A percentile compares a stretch with the other conserved stretches of the same genome.
Evolutionary conservation across 2,329 filamentous ascomycete genomes (phyloP).

Genomic region (Ophiostoma perfectum): DNA sequence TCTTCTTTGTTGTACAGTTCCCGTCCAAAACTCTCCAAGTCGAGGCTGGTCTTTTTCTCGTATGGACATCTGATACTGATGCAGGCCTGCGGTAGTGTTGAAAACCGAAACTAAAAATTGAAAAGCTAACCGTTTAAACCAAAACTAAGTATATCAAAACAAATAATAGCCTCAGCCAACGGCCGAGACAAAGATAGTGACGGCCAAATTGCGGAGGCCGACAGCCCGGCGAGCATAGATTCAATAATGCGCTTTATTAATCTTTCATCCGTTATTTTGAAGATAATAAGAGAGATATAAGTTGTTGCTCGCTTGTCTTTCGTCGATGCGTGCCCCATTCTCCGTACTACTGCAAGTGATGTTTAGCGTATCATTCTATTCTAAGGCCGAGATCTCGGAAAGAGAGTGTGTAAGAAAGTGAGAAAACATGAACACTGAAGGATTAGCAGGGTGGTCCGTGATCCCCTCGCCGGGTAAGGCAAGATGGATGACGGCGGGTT

Average conservation of each 20-base stretch:
- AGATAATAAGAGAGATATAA: too few species aligned
- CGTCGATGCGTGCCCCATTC: background rate
- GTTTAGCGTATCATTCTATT: background rate
- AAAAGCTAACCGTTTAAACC: too few species aligned
- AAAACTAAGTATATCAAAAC: too few species aligned
- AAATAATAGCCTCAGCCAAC: too few species aligned
- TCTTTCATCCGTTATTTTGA: too few species aligned
- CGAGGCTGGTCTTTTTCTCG: background rate
- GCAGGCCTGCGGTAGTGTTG: background rate
- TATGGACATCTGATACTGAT: background rate
- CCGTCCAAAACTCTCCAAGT: background rate
- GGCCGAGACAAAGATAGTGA: background rate
- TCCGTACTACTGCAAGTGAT: background rate
- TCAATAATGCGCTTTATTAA: too few species aligned
- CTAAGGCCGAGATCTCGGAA: background rate
- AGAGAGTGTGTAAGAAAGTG: background rate
- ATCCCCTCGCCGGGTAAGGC: background rate
- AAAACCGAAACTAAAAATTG: too few species aligned
- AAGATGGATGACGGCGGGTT: conserved; percentile 14
- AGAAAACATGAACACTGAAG: too few species aligned
- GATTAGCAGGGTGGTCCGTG: background rate
- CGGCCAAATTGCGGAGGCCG: background rate
- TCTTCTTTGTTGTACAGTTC: background rate
- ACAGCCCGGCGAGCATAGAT: background rate
- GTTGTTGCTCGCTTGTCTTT: too few species aligned